phyloP scores from a whole-genome alignment of 768 basidiomycete species.

The Leccinum disarticulatum region DNA sequence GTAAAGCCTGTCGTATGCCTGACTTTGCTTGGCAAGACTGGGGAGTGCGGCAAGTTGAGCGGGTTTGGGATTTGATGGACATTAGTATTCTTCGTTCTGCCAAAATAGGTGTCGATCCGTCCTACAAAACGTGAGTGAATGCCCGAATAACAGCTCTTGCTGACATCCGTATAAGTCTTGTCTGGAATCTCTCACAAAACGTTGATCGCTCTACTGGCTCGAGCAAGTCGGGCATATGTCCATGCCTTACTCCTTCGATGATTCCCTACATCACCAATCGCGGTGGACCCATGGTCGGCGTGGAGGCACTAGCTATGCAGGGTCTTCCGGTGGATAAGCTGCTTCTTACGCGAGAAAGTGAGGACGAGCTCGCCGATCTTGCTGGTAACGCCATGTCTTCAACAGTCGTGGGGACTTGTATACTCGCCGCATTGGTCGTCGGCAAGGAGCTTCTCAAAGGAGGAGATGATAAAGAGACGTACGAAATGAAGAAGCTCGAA shows the following conservation, averaged over 20 bases:
- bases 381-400: constrained; percentile 99
- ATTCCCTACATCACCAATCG: constrained; percentile 95
- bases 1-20: constrained; percentile 79
- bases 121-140: constrained; percentile 77
- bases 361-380: constrained; percentile 91
- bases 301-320: constrained; percentile 92
- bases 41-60: constrained; percentile 89
- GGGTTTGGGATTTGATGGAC: constrained; percentile 95
- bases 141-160: background rate
- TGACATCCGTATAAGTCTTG: constrained; percentile 49
- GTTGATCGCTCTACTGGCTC: constrained; percentile 90
- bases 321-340: constrained; percentile 92
- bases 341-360: constrained; percentile 86
- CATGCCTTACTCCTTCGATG: constrained; percentile 94
- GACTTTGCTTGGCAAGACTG: constrained; percentile 95
- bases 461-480: constrained; percentile 64
- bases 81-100: constrained; percentile 84
- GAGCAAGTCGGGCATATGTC: constrained; percentile 78
- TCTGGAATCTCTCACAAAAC: constrained; percentile 97
- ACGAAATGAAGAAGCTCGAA: constrained; percentile 60
- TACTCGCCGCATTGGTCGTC: constrained; percentile 76
- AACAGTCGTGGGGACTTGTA: constrained; percentile 90
- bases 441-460: constrained; percentile 64
- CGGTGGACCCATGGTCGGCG: constrained; percentile 92
- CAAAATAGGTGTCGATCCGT: constrained; percentile 76